Evolutionary conservation across 306 rosid genomes (phyloP), one percentile per base, ranked within the genome.

Genomic region (Canavalia gladiata): DNA sequence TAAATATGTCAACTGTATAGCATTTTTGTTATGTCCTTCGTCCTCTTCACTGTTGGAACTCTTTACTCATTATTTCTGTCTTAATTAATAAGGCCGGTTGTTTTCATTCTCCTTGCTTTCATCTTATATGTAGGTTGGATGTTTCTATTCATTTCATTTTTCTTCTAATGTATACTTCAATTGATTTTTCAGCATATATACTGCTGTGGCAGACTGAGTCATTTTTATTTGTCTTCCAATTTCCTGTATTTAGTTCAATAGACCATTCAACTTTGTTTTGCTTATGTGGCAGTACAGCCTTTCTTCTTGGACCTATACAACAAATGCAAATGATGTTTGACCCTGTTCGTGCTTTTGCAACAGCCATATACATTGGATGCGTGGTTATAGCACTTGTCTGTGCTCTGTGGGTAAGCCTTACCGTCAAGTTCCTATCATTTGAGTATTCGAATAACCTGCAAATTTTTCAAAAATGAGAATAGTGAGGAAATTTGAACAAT

Each of bases 301-400:
- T 95, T 90, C 98, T 95, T 65, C 77, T 93, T 71, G 99, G 99
- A 83, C 89, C 92, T 51, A 82, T 65, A 56, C 91, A 80, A 84
- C 99, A 95, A 80, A 50, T 91, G 30, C 67, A 74, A 85, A 88
- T 95, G 95, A 95, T 95, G 99, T 90, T 95, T 85, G 98, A 95
- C 62, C 84, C 92, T 69, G 91, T 81, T 72, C 98, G 99, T 45
- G 43, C 86, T 18, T 87, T 81, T 85, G 98, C 99, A 45, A 90
- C 99, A 29, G 90, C 90, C 74, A 79, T 93, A 72, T 95, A 91
- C 89, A 90, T 95, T 33, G 99, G 96, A 81, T 91, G 94, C 67
- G 94, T 95, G 73, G 94, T 88, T 75, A 49, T 93, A 72, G 97
- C 97, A 33, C 95, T 95, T 81, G 78, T 93, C n/a, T 95, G 91